These are phyloP conservation scores for Arxiozyma bovina DNA, from an alignment of 1,139 yeast species.

Conservation along the genomic window DNA sequence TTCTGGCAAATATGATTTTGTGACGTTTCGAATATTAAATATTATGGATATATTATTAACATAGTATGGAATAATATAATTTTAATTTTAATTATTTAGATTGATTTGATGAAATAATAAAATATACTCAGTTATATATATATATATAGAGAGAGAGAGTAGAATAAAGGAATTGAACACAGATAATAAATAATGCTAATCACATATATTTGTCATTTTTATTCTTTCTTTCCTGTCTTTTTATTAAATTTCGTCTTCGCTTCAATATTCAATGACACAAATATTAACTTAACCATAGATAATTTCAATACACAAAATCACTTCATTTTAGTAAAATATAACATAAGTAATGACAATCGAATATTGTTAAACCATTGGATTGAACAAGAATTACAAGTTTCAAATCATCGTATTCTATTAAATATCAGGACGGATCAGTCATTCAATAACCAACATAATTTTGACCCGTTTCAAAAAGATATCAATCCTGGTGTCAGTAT, in stretches of 20 bases:
- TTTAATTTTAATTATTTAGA: no score
- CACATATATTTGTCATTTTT: no score
- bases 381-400: conserved; percentile 38
- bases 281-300: background rate
- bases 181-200: no score
- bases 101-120: no score
- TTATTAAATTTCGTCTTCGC: background rate
- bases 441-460: background rate
- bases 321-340: background rate
- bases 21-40: no score
- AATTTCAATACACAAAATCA: background rate
- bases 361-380: conserved; percentile 53
- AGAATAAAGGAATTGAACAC: no score
- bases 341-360: background rate
- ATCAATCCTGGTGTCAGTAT: conserved; percentile 64
- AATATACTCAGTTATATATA: no score
- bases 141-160: no score
- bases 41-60: no score
- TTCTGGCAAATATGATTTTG: no score
- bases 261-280: background rate
- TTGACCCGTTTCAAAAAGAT: background rate
- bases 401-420: conserved; percentile 47
- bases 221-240: background rate
- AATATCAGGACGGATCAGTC: conserved; percentile 33
- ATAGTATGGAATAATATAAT: no score